phyloP scores from a whole-genome alignment of 2,329 filamentous ascomycete genomes.

The Camptophora hylomeconis region DNA sequence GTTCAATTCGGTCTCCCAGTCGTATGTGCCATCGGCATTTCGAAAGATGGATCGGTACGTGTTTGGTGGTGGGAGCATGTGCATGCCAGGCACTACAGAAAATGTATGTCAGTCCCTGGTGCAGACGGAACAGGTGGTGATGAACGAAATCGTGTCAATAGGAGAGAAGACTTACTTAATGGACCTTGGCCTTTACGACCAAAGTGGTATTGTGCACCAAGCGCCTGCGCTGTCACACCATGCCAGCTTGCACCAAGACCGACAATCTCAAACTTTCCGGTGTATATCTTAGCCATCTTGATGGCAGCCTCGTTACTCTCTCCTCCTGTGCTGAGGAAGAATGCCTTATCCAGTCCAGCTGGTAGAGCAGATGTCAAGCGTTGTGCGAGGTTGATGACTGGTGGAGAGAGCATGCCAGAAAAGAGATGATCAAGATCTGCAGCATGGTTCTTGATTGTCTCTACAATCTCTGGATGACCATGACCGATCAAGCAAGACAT shows the following conservation, averaged over 20 bases:
- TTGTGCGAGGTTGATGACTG: slow-evolving; percentile 43
- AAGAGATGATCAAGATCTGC: slow-evolving; percentile 45
- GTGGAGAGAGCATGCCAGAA: slow-evolving; percentile 44
- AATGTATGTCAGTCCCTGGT: no score
- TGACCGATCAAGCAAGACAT: slow-evolving; percentile 49
- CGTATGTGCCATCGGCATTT: slow-evolving; percentile 45
- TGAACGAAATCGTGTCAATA: no score
- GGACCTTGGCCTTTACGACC: slow-evolving; percentile 37
- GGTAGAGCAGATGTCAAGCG: slow-evolving; percentile 38
- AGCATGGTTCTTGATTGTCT: slow-evolving; percentile 37
- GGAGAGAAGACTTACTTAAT: no score
- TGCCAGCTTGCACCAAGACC: slow-evolving; percentile 48
- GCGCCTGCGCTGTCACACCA: slow-evolving; percentile 43
- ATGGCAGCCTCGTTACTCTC: slow-evolving; percentile 51
- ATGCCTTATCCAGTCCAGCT: slow-evolving; percentile 37
- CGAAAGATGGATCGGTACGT: slow-evolving; percentile 50
- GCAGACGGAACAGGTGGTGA: no score
- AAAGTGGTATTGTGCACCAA: slow-evolving; percentile 40
- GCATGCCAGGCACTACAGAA: slow-evolving; percentile 43
- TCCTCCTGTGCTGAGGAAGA: slow-evolving; percentile 45
- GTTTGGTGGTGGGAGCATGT: slow-evolving; percentile 47
- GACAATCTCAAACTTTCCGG: slow-evolving; percentile 53
- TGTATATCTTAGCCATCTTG: slow-evolving; percentile 50
- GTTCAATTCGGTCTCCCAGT: slow-evolving; percentile 52
- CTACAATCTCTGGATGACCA: slow-evolving; percentile 44